Conservation (phyloP, 768 basidiomycete species). For the Suillus hirtellus region DNA sequence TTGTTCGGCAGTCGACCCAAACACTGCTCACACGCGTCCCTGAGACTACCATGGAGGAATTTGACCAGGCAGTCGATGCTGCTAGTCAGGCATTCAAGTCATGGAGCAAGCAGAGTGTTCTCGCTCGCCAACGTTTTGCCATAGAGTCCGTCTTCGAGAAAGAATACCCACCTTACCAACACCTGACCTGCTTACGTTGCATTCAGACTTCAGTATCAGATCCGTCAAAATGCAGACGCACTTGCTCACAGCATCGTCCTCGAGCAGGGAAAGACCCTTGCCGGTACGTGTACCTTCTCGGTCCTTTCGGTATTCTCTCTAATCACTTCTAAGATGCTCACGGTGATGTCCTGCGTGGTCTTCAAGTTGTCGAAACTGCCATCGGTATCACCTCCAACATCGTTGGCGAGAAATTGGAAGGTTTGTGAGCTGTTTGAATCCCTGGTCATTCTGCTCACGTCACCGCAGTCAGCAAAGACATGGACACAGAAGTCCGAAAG, state of each 20-base stretch:
- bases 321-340: constrained; percentile 68
- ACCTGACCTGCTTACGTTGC: constrained; percentile 9
- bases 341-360: constrained; percentile 89
- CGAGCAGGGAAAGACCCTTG: constrained; percentile 94
- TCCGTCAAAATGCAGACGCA: constrained; percentile 83
- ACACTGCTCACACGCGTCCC: constrained; percentile 87
- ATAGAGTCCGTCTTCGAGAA: constrained; percentile 66
- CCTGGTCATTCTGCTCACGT: constrained; percentile 18
- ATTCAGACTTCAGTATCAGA: constrained; percentile 77
- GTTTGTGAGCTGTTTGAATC: constrained; percentile 40
- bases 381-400: constrained; percentile 79
- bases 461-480: constrained; percentile 80
- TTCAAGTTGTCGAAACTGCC: constrained; percentile 86
- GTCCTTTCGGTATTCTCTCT: constrained; percentile 7
- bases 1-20: constrained; percentile 73
- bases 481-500: constrained; percentile 89
- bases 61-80: constrained; percentile 78
- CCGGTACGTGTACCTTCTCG: constrained; percentile 47
- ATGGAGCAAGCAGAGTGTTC: constrained; percentile 84
- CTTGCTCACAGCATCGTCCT: constrained; percentile 88
- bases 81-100: constrained; percentile 84
- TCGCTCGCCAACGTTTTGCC: constrained; percentile 85
- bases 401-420: constrained; percentile 92
- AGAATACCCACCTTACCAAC: constrained; percentile 1
- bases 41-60: constrained; percentile 80